Base-by-base conservation (phyloP, 2,329 filamentous ascomycete species). In the Rugonectria rugulosa region DNA sequence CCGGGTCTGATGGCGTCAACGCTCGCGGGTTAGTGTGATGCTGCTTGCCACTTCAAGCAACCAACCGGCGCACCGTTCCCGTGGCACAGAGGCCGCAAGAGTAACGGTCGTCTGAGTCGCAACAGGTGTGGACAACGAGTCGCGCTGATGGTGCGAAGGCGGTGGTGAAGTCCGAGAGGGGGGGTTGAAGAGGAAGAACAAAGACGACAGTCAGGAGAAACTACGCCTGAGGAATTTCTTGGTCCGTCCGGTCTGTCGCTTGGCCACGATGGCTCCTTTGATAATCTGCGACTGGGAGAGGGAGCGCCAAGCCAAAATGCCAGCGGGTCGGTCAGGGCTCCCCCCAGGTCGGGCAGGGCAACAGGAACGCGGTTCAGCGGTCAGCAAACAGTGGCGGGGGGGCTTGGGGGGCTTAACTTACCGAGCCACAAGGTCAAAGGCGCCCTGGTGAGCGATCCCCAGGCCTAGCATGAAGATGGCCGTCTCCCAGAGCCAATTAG, bases 221-320 rank as follows among this genome's bases (percentile, higher is more conserved):
- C 53, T 49, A 59, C 49, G 40, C 23, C 23, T 23, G 5, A 40
- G 23, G 20, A 61, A 57, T 61, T 64, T 61, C 56, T 47, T 24
- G 47, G 38, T 38, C 20, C 26, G 48, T 42, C 40, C 26, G 44
- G 41, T 56, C 61, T 44, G 52, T 32, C 31, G 47, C 19, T 57
- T 38, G 46, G 59, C 61, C 62, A 67, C 64, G 64, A 64, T 67
- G 58, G 61, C 65, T 53, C 53, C 56, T 62, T 62, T 56, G 46
- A 53, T 56, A 42, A 49, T 36, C 29, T 26, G 44, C 59, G 40
- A 53, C 36, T 29, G 34, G 47, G 38, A 23, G 38, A 29, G 45
- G 15, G 21, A 37, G 31, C 27, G 26, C 52, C 26, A 40, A 40
- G 50, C n/a, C n/a, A n/a, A n/a, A n/a, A n/a, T n/a, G n/a, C n/a